A percentile compares a stretch with the other conserved stretches of the same genome.
Conservation (phyloP, 1,284 basidiomycete species). For the Hypsizygus ulmarius region DNA sequence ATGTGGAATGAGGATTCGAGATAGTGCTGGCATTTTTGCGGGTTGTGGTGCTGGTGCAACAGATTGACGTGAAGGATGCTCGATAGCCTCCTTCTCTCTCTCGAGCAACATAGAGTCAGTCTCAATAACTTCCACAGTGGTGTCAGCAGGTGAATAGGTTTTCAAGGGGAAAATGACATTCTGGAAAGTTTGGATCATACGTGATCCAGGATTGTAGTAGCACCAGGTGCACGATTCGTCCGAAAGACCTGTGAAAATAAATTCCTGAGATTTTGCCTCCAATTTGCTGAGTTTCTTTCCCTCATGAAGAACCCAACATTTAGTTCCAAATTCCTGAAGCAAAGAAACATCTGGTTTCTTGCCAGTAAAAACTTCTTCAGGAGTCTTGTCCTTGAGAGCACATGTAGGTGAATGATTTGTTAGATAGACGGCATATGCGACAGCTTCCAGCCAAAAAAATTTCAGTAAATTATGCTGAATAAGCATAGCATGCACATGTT, state of each 20-base stretch:
- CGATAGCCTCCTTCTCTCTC: constrained; percentile 6
- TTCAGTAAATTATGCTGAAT: background rate
- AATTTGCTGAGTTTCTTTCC: constrained; percentile 8
- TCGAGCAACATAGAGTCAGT: constrained; percentile 9
- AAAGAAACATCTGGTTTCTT: constrained; percentile 11
- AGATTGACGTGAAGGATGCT: background rate
- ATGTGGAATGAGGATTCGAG: background rate
- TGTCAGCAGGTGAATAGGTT: background rate
- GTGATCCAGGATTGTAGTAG: constrained; percentile 8
- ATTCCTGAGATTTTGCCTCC: constrained; percentile 5
- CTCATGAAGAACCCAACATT: constrained; percentile 13
- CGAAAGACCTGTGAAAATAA: constrained; percentile 10
- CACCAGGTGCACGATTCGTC: constrained; percentile 6
- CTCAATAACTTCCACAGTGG: background rate
- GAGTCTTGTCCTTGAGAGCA: constrained; percentile 1
- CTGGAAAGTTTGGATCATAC: constrained; percentile 1
- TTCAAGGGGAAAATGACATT: constrained; percentile 5
- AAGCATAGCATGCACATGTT: background rate
- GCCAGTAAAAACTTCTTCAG: constrained; percentile 5
- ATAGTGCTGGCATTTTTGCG: background rate
- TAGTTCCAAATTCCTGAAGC: constrained; percentile 10
- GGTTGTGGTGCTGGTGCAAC: background rate
- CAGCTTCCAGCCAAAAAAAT: constrained; percentile 7
- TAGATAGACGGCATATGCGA: constrained; percentile 1
- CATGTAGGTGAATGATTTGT: constrained; percentile 7